Evolutionary conservation across 2,329 filamentous ascomycete genomes (phyloP), one percentile per base, ranked within the genome.

Genomic region (Didymosphaeria variabile): DNA sequence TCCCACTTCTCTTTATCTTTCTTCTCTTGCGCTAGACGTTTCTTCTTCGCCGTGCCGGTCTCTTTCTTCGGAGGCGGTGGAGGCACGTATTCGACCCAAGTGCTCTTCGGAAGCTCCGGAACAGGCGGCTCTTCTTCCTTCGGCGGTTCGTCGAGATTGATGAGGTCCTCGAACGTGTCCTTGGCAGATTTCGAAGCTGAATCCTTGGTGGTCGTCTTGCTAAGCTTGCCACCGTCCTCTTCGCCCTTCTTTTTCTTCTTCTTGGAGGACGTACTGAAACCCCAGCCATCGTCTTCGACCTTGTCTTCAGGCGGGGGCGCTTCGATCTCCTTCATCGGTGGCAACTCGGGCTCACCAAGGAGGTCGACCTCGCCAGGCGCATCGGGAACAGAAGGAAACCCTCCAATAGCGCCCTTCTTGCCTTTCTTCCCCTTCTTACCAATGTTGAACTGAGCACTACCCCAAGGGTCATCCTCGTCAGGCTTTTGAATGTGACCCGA

Each of bases 391-490:
- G 83, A 77, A 38, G 81, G 79, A 60, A 79, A 79, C 47, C 85
- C 77, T 59, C 86, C 82, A 21, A 83, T 72, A 4, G 82, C 78
- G 15, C 80, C 77, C 68, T 86, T 87, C 69, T 83, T 85, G 46
- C 79, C 77, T 72, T 87, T 87, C 77, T 86, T 87, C 50, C 79
- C 72, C 63, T 86, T 87, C 69, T 86, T 86, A 12, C 81, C 79
- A 26, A 79, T 77, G 53, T 76, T 77, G 61, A 79, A 78, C 12
- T 67, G 65, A 46, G 72, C 72, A 52, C 76, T 77, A 19, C 73
- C 75, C 72, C 72, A 78, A 8, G 75, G 76, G 58, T 77, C 74
- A 8, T 78, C 76, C n/a, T 77, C 75, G 50, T 83, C 81, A 21
- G 81, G 80, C 56, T 81, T 76, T 52, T 82, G 75, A 26, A 81